Base-by-base conservation (phyloP, 2,329 filamentous ascomycete genomes). In the Microcyclosporella mali region DNA sequence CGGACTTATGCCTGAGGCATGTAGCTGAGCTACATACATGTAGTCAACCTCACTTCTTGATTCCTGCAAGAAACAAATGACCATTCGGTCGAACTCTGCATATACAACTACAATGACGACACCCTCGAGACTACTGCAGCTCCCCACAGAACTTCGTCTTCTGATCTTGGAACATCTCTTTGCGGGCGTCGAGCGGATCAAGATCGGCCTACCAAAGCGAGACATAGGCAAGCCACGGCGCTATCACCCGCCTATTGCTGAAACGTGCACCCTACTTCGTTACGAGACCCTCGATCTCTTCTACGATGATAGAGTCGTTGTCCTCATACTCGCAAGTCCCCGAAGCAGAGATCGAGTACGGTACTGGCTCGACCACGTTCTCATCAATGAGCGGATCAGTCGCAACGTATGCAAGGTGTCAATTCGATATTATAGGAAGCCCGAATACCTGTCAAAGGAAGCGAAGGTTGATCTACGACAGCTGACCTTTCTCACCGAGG, bases 351-450 rank as follows among this genome's bases (percentile, higher is more conserved):
- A 18, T 4, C 50, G 47, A 30, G 43, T 47, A 19, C 30, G 43
- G 16, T 40, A 28, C 9, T 52, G 50, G 47, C 38, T 50, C 16
- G 19, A 32, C 14, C 34, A 35, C 17, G 17, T 46, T 9, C 14
- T 25, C 25, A 18, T 33, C 14, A 39, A 43, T 28, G 28, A 35
- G 2, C 17, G 18, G 2, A 37, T 52, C 12, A 18, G 30, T 35
- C 38, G 40, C 21, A 43, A 45, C 6, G 31, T 52, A 12, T 27
- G 25, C 19, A 29, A 41, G 29, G 42, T 49, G 15, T 50, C 45
- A 6, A 31, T 52, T 10, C 50, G 46, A 33, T 50, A 46, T 27
- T 49, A 50, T 27, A n/a, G n/a, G n/a, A n/a, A n/a, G n/a, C n/a
- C n/a, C n/a, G n/a, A n/a, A n/a, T n/a, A n/a, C n/a, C n/a, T n/a